phyloP scores from a whole-genome alignment of 768 basidiomycete species.

The Boletus reticulatus region DNA sequence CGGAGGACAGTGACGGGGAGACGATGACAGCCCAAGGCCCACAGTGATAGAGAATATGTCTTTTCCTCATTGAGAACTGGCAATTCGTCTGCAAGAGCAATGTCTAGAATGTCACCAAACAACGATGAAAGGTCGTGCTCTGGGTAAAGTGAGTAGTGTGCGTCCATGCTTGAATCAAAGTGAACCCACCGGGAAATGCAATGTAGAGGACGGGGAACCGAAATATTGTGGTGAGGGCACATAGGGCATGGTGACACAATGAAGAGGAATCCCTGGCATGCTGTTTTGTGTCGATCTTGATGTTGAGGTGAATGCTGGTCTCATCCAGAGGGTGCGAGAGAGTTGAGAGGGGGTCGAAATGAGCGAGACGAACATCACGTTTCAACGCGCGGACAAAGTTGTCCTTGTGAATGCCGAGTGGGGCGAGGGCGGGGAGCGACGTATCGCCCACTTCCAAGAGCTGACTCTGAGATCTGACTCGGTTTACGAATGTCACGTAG shows the following conservation, averaged over 20 bases:
- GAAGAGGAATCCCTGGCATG: slow-evolving; percentile 39
- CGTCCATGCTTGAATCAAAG: neutral
- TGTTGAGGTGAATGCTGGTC: neutral
- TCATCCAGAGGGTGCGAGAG: slow-evolving; percentile 17
- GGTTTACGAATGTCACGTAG: slow-evolving; percentile 49
- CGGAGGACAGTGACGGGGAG: slow-evolving; percentile 43
- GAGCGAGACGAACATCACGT: slow-evolving; percentile 50
- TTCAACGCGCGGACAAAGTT: slow-evolving; percentile 41
- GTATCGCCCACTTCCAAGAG: slow-evolving; percentile 1
- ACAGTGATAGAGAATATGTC: slow-evolving; percentile 46
- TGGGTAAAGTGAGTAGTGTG: slow-evolving; percentile 19
- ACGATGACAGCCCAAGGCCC: slow-evolving; percentile 48
- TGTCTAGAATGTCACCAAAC: slow-evolving; percentile 42
- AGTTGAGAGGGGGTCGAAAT: slow-evolving; percentile 29
- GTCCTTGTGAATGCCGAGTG: slow-evolving; percentile 34
- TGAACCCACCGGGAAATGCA: slow-evolving; percentile 49
- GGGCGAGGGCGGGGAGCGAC: slow-evolving; percentile 21
- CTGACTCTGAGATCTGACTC: slow-evolving; percentile 33
- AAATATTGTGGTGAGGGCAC: slow-evolving; percentile 50
- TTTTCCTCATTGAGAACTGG: slow-evolving; percentile 42
- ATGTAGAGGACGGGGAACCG: slow-evolving; percentile 43
- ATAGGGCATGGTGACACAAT: slow-evolving; percentile 55
- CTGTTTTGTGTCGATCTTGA: slow-evolving; percentile 38
- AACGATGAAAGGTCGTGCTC: slow-evolving; percentile 44
- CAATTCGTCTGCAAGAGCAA: slow-evolving; percentile 36